phyloP scores from a whole-genome alignment of 331 rosid species.

The Dryas integrifolia region DNA sequence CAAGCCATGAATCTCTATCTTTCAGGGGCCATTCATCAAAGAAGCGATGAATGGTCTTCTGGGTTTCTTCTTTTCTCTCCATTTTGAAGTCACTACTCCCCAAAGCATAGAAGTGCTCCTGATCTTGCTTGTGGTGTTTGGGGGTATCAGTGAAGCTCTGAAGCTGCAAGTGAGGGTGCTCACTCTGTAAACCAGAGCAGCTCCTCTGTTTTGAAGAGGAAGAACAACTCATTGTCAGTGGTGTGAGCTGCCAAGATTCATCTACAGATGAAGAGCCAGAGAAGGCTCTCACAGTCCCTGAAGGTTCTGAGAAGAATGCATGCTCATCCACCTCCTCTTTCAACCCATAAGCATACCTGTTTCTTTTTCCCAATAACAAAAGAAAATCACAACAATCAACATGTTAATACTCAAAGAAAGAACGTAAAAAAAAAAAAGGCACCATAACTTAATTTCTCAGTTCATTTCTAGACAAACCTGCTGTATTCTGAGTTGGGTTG shows the following conservation, averaged over 20 bases:
- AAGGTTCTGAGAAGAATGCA: conserved; percentile 76
- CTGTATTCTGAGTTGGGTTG: conserved; percentile 54
- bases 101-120: conserved; percentile 31
- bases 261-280: conserved; percentile 67
- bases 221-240: conserved; percentile 69
- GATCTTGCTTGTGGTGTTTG: conserved; percentile 44
- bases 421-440: background rate
- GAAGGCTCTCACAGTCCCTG: conserved; percentile 68
- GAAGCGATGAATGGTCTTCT: conserved; percentile 84
- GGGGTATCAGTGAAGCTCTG: conserved; percentile 32
- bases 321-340: conserved; percentile 85
- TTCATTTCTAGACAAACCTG: conserved; percentile 38
- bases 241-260: conserved; percentile 81
- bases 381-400: conserved; percentile 9
- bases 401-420: background rate
- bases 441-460: background rate
- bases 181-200: conserved; percentile 55
- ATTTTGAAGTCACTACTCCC: conserved; percentile 32
- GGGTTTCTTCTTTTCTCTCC: conserved; percentile 54
- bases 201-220: conserved; percentile 69
- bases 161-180: conserved; percentile 71
- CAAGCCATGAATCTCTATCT: conserved; percentile 68
- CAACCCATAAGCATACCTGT: conserved; percentile 65
- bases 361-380: conserved; percentile 34
- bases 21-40: conserved; percentile 85